Evolutionary conservation across 1,139 yeast species (phyloP), one percentile per base, ranked within the genome.

Genomic region (Geotrichum fermentans): DNA sequence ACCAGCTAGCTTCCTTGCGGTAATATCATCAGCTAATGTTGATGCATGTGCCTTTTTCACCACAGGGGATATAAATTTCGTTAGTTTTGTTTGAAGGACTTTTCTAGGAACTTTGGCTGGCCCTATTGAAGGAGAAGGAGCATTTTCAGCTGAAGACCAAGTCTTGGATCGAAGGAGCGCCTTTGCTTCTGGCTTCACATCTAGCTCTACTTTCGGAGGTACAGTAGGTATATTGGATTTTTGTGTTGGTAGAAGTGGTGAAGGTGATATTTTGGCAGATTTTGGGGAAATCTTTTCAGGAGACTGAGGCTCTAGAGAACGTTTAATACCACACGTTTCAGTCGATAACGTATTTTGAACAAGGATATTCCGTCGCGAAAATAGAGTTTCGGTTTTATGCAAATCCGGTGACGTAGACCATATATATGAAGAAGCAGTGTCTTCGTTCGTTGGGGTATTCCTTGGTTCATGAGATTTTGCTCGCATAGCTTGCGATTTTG

Each of bases 351-450:
- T 40, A 14, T 18, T 17, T 43, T 24, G 40, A 14, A 43, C 30
- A 14, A 52, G 14, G 11, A 29, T 17, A 28, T 18, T 18, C 10
- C 17, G 22, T 33, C 39, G 32, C 20, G 58, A 45, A 8, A 33
- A 51, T 4, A 64, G 39, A 1, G 69, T 64, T 42, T 64, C 69
- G 1, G 58, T 57, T 38, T 59, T 53, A 43, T 67, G 70, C 41
- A 58, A 61, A 5, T 59, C 55, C 1, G 71, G 71, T 1, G 71
- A 67, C 1, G 68, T 62, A 0, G 70, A 60, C 64, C 64, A 61
- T 4, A 43, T 43, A 10, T 56, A 28, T n/a, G 55, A 45, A 13
- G 57, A 45, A 29, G 41, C 14, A 14, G 47, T 18, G 24, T 14
- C 39, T 14, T 30, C 24, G 26, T n/a, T 24, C 29, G 37, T 29